Conservation (phyloP, 2,329 filamentous ascomycete genomes). For the Chrysosporium keratinophilum region DNA sequence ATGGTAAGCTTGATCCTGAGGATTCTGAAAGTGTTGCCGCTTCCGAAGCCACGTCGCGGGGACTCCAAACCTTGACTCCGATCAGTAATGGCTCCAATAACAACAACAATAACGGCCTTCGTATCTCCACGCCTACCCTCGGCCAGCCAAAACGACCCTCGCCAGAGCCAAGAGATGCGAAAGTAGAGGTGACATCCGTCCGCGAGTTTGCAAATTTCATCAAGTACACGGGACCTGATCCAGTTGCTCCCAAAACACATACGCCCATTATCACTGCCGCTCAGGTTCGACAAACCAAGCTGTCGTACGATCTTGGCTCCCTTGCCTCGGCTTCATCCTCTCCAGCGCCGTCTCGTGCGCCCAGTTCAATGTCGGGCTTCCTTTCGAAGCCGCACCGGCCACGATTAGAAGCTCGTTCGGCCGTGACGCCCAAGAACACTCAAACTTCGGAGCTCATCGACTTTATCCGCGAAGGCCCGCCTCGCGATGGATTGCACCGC, state of each 20-base stretch:
- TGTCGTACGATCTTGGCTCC: neutral
- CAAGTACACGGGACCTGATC: constrained; percentile 64
- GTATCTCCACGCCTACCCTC: neutral
- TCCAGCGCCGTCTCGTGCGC: constrained; percentile 20
- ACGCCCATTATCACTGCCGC: constrained; percentile 3
- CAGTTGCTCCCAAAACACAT: neutral
- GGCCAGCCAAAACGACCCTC: constrained; percentile 11
- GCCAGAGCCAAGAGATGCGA: constrained; percentile 57
- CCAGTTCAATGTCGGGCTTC: constrained; percentile 7
- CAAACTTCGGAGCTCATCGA: constrained; percentile 84
- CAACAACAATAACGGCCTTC: neutral
- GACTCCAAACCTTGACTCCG: neutral
- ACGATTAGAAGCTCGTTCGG: constrained; percentile 61
- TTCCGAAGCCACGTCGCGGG: neutral
- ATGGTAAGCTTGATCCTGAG: constrained; percentile 20
- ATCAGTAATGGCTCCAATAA: neutral
- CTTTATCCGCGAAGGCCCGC: constrained; percentile 83
- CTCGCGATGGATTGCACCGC: constrained; percentile 52
- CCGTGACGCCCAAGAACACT: constrained; percentile 50
- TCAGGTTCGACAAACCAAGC: neutral
- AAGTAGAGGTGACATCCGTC: constrained; percentile 59
- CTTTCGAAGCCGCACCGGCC: constrained; percentile 24
- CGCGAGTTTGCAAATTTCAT: constrained; percentile 85
- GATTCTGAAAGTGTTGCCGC: neutral
- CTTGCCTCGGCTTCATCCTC: neutral